Conservation (phyloP, 1,284 basidiomycete genomes). For the Cutaneotrichosporon mucoides region DNA sequence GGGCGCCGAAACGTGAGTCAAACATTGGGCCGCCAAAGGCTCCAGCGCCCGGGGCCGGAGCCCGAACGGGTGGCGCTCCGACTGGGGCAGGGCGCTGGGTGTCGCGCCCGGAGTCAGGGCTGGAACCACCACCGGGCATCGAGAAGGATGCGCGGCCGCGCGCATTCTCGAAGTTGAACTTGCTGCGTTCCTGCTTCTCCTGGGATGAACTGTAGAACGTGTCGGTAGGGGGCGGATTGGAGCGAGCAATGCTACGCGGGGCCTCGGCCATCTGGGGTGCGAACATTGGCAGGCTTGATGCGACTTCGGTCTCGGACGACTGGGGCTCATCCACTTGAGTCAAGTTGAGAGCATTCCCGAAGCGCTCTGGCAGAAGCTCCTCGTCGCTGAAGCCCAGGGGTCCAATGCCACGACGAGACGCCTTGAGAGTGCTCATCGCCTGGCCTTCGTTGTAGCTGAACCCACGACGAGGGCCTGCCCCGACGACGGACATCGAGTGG, state of each 20-base stretch:
- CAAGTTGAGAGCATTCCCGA: conserved; percentile 62
- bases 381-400: conserved; percentile 62
- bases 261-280: conserved; percentile 9
- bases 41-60: conserved; percentile 2
- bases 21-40: conserved; percentile 5
- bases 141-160: conserved; percentile 3
- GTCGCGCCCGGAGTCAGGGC: conserved; percentile 9
- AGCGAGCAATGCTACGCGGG: conserved; percentile 11
- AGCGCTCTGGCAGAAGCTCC: conserved; percentile 63
- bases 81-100: conserved; percentile 17
- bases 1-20: conserved; percentile 9
- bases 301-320: conserved; percentile 30
- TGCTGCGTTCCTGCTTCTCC: conserved; percentile 12
- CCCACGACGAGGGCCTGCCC: conserved; percentile 40
- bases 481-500: conserved; percentile 78
- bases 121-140: background rate
- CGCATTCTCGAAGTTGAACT: conserved; percentile 10
- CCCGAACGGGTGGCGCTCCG: conserved; percentile 14
- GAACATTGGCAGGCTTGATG: conserved; percentile 18
- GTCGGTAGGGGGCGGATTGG: conserved; percentile 10
- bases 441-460: conserved; percentile 52
- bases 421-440: conserved; percentile 63
- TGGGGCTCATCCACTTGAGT: conserved; percentile 48
- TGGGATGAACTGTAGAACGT: conserved; percentile 18
- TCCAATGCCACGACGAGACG: conserved; percentile 32